A percentile compares a stretch with the other conserved stretches of the same genome.
Conservation (phyloP, 2,329 filamentous ascomycete genomes). For the Thelonectria blattea region DNA sequence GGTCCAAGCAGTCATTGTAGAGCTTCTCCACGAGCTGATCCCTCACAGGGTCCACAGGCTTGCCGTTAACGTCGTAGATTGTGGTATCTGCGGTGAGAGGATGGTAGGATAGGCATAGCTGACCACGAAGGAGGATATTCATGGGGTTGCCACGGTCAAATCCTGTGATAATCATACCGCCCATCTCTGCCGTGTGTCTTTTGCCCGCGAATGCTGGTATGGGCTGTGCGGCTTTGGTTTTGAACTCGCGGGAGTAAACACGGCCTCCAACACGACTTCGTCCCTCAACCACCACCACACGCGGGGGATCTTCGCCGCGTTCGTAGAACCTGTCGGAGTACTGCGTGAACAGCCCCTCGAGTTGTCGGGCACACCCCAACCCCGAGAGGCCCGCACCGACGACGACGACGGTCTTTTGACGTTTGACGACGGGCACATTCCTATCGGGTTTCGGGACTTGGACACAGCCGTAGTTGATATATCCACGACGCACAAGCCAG, state of each 20-base stretch:
- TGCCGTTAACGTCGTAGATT: slow-evolving; percentile 84
- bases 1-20: slow-evolving; percentile 93
- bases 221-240: slow-evolving; percentile 61
- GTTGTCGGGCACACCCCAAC: slow-evolving; percentile 86
- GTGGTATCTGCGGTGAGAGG: slow-evolving; percentile 80
- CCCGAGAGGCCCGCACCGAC: slow-evolving; percentile 96
- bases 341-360: slow-evolving; percentile 85
- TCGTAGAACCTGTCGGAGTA: slow-evolving; percentile 72
- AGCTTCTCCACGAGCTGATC: slow-evolving; percentile 88
- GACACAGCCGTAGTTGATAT: slow-evolving; percentile 96
- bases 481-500: slow-evolving; percentile 89
- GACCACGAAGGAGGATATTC: slow-evolving; percentile 87
- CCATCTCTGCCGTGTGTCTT: slow-evolving; percentile 89
- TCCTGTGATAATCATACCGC: slow-evolving; percentile 96
- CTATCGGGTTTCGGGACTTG: slow-evolving; percentile 60
- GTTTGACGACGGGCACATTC: slow-evolving; percentile 46
- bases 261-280: slow-evolving; percentile 86
- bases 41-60: slow-evolving; percentile 75
- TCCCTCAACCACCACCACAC: slow-evolving; percentile 84
- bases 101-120: slow-evolving; percentile 87
- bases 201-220: slow-evolving; percentile 61
- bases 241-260: slow-evolving; percentile 81
- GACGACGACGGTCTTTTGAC: slow-evolving; percentile 78
- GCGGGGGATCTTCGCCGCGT: slow-evolving; percentile 71
- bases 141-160: slow-evolving; percentile 95